Conservation (phyloP, 192 early-diverging fungal species). For the Coemansia erecta region DNA sequence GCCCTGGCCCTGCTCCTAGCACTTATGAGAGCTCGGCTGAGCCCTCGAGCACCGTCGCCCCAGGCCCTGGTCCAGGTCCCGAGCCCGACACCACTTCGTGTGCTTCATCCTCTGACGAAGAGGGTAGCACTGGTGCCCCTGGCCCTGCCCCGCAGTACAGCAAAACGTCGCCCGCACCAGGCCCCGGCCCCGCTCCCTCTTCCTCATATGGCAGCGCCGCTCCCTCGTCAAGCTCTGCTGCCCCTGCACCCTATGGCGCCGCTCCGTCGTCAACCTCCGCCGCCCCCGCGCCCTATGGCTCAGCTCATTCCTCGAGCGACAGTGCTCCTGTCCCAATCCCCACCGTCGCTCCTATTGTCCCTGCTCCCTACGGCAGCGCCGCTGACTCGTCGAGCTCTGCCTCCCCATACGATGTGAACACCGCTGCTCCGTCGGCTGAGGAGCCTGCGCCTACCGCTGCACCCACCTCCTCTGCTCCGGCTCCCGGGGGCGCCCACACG, state of each 20-base stretch:
- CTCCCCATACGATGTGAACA: too few relatives aligned
- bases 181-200: slow-evolving; percentile 4
- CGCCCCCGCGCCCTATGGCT: too few relatives aligned
- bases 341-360: background rate
- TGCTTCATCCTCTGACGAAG: background rate
- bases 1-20: background rate
- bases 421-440: background rate
- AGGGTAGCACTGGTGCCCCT: background rate
- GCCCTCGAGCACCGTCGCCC: background rate
- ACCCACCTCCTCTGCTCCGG: slow-evolving; percentile 6
- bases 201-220: background rate
- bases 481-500: background rate
- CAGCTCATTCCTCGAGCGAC: too few relatives aligned
- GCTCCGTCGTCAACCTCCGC: background rate
- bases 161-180: too few relatives aligned
- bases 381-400: background rate
- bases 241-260: background rate
- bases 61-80: background rate
- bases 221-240: background rate
- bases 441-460: background rate
- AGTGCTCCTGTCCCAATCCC: background rate
- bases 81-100: background rate
- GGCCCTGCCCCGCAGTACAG: slow-evolving; percentile 5
- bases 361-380: background rate
- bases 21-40: background rate